These are phyloP conservation scores for Phytophthora foliorum DNA, from an alignment of 352 stramenopile species.

Conservation along the genomic window DNA sequence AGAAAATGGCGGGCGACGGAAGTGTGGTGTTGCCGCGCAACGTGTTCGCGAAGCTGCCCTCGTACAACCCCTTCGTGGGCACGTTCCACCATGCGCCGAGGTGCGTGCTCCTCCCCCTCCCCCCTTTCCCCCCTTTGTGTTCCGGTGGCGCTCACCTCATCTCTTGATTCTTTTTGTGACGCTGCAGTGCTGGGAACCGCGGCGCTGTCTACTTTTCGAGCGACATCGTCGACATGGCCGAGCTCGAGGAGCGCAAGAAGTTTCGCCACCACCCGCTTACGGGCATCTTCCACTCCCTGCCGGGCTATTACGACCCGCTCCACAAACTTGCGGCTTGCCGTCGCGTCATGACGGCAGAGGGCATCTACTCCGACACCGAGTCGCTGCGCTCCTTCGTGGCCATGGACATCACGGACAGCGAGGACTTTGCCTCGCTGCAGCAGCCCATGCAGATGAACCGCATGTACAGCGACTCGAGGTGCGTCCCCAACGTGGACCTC, in stretches of 20 bases:
- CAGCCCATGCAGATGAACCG: conserved; percentile 70
- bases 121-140: not conserved
- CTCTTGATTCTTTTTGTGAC: conserved; percentile 10
- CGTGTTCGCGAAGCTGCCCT: conserved; percentile 86
- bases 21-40: conserved; percentile 62
- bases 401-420: conserved; percentile 74
- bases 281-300: conserved; percentile 89
- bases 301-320: conserved; percentile 88
- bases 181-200: conserved; percentile 78
- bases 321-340: conserved; percentile 83
- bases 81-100: conserved; percentile 92
- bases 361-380: conserved; percentile 77
- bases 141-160: not conserved
- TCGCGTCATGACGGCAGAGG: conserved; percentile 59
- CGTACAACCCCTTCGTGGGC: conserved; percentile 91
- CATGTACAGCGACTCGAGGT: conserved; percentile 82
- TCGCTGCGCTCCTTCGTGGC: conserved; percentile 84
- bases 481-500: conserved; percentile 43
- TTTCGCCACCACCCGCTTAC: conserved; percentile 89
- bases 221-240: conserved; percentile 89
- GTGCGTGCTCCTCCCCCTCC: conserved; percentile 38
- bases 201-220: conserved; percentile 90
- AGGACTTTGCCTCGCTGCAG: conserved; percentile 61
- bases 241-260: conserved; percentile 92
- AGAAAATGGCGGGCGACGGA: conserved; percentile 49